These are phyloP conservation scores for Caloboletus firmus DNA, from an alignment of 1,284 basidiomycete species.

Conservation along the genomic window DNA sequence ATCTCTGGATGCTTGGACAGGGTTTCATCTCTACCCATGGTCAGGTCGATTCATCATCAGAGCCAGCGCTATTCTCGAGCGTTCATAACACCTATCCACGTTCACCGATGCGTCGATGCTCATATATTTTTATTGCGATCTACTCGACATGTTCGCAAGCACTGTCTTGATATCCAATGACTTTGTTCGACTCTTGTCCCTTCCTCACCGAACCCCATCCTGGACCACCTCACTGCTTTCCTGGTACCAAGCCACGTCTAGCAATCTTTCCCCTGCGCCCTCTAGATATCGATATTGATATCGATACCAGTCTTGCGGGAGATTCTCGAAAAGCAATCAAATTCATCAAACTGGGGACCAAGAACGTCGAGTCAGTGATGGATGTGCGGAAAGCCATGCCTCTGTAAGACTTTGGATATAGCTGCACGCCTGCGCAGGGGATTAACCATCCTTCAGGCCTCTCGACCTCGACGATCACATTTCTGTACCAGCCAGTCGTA, in stretches of 20 bases:
- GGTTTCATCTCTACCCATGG: background rate
- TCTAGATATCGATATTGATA: constrained; percentile 9
- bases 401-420: constrained; percentile 1
- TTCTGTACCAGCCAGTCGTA: background rate
- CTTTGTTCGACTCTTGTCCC: background rate
- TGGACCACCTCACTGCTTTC: no score
- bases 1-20: background rate
- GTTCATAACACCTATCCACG: background rate
- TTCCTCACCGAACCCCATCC: background rate
- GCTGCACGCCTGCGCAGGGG: background rate
- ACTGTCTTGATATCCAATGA: background rate
- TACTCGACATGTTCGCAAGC: background rate
- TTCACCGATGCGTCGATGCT: background rate
- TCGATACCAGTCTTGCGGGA: constrained; percentile 7
- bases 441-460: constrained; percentile 1
- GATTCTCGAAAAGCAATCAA: constrained; percentile 3
- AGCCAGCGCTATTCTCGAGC: background rate
- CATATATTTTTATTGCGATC: no score
- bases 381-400: background rate
- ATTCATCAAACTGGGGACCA: constrained; percentile 2
- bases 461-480: constrained; percentile 3
- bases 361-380: background rate
- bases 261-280: background rate
- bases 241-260: constrained; percentile 3
- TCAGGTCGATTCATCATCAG: background rate